Base-by-base conservation (phyloP, 2,329 filamentous ascomycete species). In the Leptosphaerulina australis region DNA sequence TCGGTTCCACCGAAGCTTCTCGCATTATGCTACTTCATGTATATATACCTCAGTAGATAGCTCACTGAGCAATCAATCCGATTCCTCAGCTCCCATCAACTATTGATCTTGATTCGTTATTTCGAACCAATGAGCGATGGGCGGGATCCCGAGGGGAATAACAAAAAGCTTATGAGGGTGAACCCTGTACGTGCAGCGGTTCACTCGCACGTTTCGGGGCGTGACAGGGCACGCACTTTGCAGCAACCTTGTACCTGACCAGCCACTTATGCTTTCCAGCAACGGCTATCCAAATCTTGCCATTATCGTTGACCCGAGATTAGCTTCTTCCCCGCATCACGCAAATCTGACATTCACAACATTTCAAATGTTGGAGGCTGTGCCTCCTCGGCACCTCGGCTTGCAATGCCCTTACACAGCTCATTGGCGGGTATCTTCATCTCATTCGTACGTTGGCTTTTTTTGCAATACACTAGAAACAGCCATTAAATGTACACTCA, bases 101-200 rank as follows among this genome's bases (percentile, higher is more conserved):
- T n/a, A n/a, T n/a, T n/a, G n/a, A n/a, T n/a, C 24, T 29, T 37
- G 44, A 40, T 44, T 36, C 25, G 35, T 21, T 41, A 34, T 30
- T 26, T 53, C 51, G 58, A 49, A 49, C 30, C n/a, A 49, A 40
- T 53, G 40, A 25, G 36, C 56, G 30, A 53, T 58, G 45, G 30
- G 36, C 55, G 55, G 58, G 50, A 52, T 30, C 39, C 44, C 37
- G 50, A 62, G 50, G 20, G 30, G 39, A 51, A 40, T 55, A 60
- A 51, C 59, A 35, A 51, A 56, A 67, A 59, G 63, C 59, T 67
- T 63, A 35, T 56, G 30, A 18, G n/a, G 18, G 25, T 40, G 30
- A 53, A 29, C 58, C 58, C 53, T 59, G 65, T 50, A 34, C 26
- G 10, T 48, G 40, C 44, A 50, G 46, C 53, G 58, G 60, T 40